phyloP scores from a whole-genome alignment of 2,329 filamentous ascomycete species.

The Beauveria varroae region DNA sequence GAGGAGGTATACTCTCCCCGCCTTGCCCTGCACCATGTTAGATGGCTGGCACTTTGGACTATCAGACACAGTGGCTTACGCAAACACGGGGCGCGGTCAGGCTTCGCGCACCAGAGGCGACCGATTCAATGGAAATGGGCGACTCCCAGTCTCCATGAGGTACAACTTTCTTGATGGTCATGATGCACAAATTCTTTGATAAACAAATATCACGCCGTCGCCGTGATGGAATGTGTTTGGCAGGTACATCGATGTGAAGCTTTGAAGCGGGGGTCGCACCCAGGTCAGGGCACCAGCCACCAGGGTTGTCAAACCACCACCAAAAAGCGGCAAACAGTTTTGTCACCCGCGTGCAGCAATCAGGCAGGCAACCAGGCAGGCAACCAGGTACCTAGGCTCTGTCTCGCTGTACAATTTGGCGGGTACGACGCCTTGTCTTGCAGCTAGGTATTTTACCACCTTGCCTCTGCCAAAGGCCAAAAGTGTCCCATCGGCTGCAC shows the following conservation, averaged over 20 bases:
- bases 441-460: no score
- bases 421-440: not conserved
- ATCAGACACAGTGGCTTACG: slow-evolving; percentile 17
- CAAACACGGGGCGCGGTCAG: slow-evolving; percentile 29
- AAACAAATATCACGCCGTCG: not conserved
- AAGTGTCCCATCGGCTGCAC: not conserved
- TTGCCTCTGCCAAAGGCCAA: no score
- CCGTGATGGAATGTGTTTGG: not conserved
- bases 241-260: not conserved
- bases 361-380: no score
- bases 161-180: slow-evolving; percentile 20
- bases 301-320: no score
- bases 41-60: not conserved
- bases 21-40: slow-evolving; percentile 15
- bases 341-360: no score
- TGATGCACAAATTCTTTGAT: slow-evolving; percentile 2
- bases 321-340: no score
- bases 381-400: no score
- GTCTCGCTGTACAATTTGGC: no score
- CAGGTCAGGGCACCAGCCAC: not conserved
- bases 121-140: slow-evolving; percentile 28
- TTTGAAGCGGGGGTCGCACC: not conserved
- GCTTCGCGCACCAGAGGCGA: slow-evolving; percentile 26
- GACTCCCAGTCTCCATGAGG: slow-evolving; percentile 34
- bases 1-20: slow-evolving; percentile 29